Evolutionary conservation across 192 early-diverging fungal genomes (phyloP).

Genomic region (Spizellomyces sp.): DNA sequence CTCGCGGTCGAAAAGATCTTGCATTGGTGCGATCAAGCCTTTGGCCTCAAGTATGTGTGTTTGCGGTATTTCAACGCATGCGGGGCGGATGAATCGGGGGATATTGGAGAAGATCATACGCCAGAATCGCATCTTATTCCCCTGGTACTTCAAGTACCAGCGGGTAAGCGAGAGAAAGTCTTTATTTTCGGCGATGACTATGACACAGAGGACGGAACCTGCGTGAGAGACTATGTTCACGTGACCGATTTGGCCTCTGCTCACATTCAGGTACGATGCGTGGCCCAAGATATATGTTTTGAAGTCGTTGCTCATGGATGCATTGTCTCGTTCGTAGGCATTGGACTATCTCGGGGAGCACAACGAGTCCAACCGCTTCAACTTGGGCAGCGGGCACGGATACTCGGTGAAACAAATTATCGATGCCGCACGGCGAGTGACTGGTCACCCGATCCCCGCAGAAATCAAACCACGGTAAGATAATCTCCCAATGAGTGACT

Average conservation of each 20-base stretch:
- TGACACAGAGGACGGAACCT: constrained; percentile 87
- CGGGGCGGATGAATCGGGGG: constrained; percentile 86
- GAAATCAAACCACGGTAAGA: constrained; percentile 47
- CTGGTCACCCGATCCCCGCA: constrained; percentile 78
- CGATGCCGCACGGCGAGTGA: constrained; percentile 77
- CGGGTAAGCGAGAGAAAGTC: constrained; percentile 80
- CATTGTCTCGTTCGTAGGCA: constrained; percentile 44
- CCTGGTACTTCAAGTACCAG: constrained; percentile 76
- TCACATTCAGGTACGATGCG: constrained; percentile 65
- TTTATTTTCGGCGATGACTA: constrained; percentile 94
- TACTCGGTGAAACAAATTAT: constrained; percentile 93
- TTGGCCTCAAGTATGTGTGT: constrained; percentile 52
- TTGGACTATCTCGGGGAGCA: constrained; percentile 71
- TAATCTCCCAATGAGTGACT: no score
- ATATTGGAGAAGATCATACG: constrained; percentile 90
- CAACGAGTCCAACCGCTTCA: constrained; percentile 75
- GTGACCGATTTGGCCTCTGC: constrained; percentile 91
- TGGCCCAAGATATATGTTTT: neutral
- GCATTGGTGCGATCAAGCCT: constrained; percentile 66
- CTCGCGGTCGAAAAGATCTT: constrained; percentile 88
- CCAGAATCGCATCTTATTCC: constrained; percentile 92
- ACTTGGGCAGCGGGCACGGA: constrained; percentile 90
- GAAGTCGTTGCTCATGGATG: no score
- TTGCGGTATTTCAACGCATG: constrained; percentile 94
- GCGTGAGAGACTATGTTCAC: constrained; percentile 95